phyloP scores from a whole-genome alignment of 768 basidiomycete genomes.

The Mycena metata region DNA sequence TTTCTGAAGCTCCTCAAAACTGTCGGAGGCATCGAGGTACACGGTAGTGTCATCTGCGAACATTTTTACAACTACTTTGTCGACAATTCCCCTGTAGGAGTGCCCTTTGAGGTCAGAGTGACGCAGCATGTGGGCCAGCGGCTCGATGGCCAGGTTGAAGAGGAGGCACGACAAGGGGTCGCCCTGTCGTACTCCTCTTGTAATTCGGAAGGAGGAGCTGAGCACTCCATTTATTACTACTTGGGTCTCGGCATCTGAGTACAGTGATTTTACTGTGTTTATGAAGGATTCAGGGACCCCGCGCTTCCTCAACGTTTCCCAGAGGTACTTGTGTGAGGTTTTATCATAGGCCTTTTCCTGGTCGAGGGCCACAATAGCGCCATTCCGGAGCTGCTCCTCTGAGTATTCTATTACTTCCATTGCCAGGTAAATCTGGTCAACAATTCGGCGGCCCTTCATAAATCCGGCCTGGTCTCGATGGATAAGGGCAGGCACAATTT shows the following conservation, averaged over 20 bases:
- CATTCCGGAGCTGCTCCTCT: slow-evolving; percentile 26
- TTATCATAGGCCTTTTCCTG: slow-evolving; percentile 40
- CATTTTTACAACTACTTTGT: slow-evolving; percentile 47
- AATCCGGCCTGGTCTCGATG: slow-evolving; percentile 40
- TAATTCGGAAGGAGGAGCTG: slow-evolving; percentile 33
- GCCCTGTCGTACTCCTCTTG: slow-evolving; percentile 45
- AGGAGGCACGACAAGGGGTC: slow-evolving; percentile 57
- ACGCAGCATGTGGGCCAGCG: slow-evolving; percentile 49
- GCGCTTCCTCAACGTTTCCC: too few relatives aligned
- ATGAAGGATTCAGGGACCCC: too few relatives aligned
- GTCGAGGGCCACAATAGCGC: slow-evolving; percentile 19
- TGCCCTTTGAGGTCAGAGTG: slow-evolving; percentile 48
- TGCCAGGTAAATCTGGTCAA: slow-evolving; percentile 40
- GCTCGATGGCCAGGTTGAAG: slow-evolving; percentile 58
- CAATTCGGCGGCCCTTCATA: slow-evolving; percentile 38
- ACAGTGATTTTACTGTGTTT: slow-evolving; percentile 39
- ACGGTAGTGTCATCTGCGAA: slow-evolving; percentile 61
- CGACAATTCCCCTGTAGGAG: slow-evolving; percentile 24
- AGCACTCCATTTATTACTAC: slow-evolving; percentile 36
- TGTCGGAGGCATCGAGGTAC: slow-evolving; percentile 49
- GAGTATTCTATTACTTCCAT: slow-evolving; percentile 32
- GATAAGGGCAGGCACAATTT: slow-evolving; percentile 1
- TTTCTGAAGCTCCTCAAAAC: slow-evolving; percentile 37
- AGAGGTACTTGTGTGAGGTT: slow-evolving; percentile 38
- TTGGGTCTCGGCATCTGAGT: slow-evolving; percentile 24